These are phyloP conservation scores for Botrytis fragariae DNA, from an alignment of 2,329 filamentous ascomycete species.

Conservation along the genomic window DNA sequence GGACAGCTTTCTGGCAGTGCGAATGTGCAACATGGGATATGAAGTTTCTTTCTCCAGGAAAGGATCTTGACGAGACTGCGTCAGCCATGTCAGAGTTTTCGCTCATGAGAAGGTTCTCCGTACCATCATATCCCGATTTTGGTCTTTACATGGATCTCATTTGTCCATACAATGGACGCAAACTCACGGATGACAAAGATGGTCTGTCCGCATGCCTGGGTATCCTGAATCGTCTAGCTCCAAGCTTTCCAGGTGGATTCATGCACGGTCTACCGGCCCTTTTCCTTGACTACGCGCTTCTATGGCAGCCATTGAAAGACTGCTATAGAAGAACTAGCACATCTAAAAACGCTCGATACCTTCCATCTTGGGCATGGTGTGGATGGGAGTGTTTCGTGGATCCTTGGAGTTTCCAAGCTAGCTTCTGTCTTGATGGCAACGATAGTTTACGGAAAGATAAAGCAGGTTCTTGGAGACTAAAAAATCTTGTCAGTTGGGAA, in stretches of 20 bases:
- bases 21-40: not conserved
- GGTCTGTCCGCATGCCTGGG: not conserved
- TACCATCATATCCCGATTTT: not conserved
- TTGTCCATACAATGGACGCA: not conserved
- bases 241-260: not conserved
- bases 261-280: not conserved
- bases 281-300: not conserved
- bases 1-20: not conserved
- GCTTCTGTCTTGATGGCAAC: not conserved
- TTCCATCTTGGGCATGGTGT: not conserved
- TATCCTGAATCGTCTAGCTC: not conserved
- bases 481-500: not conserved
- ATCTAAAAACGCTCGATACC: not conserved
- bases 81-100: not conserved
- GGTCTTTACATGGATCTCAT: not conserved
- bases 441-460: not conserved
- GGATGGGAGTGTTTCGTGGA: not conserved
- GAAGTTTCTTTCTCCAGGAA: not conserved
- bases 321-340: not conserved
- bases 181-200: not conserved
- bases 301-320: not conserved
- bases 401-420: not conserved
- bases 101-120: accelerated
- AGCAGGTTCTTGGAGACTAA: not conserved
- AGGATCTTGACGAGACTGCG: accelerated